Evolutionary conservation across 73 alveolate genomes (phyloP).

Genomic region (Tetrahymena thermophila): DNA sequence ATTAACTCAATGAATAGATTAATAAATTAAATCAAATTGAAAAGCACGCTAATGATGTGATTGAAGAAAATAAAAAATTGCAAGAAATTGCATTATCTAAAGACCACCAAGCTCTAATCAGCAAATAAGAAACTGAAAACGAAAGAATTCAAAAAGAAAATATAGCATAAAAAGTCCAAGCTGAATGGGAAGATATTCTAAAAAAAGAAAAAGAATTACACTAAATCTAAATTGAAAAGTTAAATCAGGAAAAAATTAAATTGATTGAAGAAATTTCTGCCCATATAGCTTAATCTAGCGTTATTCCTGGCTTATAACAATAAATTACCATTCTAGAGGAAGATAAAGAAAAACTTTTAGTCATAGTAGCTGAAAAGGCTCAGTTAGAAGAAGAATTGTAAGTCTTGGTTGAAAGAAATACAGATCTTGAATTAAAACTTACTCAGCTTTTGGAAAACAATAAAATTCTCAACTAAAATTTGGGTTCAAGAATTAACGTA

Average conservation of each 20-base stretch:
- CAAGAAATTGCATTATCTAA: not conserved
- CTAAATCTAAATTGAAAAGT: not conserved
- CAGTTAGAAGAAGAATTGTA: not conserved
- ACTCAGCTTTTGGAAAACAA: not conserved
- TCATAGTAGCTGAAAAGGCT: not conserved
- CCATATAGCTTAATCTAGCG: not conserved
- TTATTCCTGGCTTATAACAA: not conserved
- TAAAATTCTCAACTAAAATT: not conserved
- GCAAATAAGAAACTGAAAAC: not conserved
- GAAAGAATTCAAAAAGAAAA: not conserved
- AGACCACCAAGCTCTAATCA: not conserved
- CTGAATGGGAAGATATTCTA: not conserved
- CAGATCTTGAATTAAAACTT: not conserved
- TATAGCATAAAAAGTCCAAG: not conserved
- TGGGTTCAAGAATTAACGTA: not conserved
- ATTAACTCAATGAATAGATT: not conserved
- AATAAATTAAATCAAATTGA: not conserved
- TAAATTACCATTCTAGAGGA: not conserved
- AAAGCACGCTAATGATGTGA: not conserved
- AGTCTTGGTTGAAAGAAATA: not conserved
- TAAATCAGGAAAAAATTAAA: not conserved
- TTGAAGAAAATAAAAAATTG: not conserved
- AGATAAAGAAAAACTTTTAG: not conserved
- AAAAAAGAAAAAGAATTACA: not conserved
- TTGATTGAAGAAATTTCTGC: not conserved